Evolutionary conservation across 2,329 filamentous ascomycete species (phyloP).

Genomic region (Fusarium brachygibbosum): DNA sequence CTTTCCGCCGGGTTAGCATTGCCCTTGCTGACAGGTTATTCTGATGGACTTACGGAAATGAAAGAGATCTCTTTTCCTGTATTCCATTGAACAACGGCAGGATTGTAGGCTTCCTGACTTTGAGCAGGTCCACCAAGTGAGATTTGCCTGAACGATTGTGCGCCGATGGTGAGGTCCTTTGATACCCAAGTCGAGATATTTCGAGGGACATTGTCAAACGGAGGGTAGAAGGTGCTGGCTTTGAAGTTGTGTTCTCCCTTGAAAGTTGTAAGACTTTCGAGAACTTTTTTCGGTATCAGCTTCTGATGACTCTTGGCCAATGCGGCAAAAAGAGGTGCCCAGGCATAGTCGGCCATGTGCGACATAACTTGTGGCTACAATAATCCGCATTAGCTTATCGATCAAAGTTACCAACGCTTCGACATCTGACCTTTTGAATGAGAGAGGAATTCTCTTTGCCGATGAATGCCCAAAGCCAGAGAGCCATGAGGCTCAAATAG

Average conservation of each 20-base stretch:
- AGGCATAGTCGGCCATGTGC: conserved; percentile 71
- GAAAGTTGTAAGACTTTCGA: conserved; percentile 61
- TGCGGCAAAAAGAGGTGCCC: conserved; percentile 68
- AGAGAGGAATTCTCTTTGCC: conserved; percentile 61
- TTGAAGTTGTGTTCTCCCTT: conserved; percentile 66
- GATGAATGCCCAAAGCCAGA: conserved; percentile 70
- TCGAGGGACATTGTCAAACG: conserved; percentile 67
- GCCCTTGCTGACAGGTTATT: conserved; percentile 51
- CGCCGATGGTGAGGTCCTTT: conserved; percentile 70
- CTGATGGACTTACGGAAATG: conserved; percentile 44
- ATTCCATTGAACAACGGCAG: conserved; percentile 71
- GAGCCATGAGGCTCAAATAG: conserved; percentile 69
- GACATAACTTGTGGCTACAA: conserved; percentile 65
- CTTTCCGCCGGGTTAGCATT: conserved; percentile 51
- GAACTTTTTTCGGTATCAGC: conserved; percentile 59
- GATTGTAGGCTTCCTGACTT: conserved; percentile 68
- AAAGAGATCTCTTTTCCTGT: conserved; percentile 54
- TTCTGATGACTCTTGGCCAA: conserved; percentile 64
- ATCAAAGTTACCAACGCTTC: fast-evolving
- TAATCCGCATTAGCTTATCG: not conserved
- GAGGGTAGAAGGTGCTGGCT: conserved; percentile 68
- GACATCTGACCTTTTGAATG: conserved; percentile 48
- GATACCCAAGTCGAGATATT: conserved; percentile 73
- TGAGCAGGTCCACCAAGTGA: conserved; percentile 67
- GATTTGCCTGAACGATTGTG: conserved; percentile 68